A percentile compares a stretch with the other conserved stretches of the same genome.
These are phyloP conservation scores for Chalciporus sphaerocephalus DNA, from an alignment of 768 basidiomycete species.

Conservation along the genomic window DNA sequence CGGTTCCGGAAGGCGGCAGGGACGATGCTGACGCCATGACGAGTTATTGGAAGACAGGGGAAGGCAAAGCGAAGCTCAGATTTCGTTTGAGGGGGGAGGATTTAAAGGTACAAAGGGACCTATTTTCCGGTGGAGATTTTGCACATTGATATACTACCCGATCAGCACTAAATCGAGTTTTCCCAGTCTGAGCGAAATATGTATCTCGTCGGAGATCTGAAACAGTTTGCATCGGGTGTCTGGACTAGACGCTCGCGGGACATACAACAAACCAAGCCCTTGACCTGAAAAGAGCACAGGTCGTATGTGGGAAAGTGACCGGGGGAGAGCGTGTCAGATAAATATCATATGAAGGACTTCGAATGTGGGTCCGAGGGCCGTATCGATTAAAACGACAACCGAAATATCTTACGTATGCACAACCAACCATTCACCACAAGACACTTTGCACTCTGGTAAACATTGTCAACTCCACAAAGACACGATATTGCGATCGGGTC, in stretches of 20 bases:
- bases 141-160: slow-evolving; percentile 39
- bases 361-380: slow-evolving; percentile 35
- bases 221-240: slow-evolving; percentile 30
- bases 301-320: slow-evolving; percentile 33
- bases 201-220: slow-evolving; percentile 38
- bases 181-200: slow-evolving; percentile 32
- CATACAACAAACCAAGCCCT: slow-evolving; percentile 32
- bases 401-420: slow-evolving; percentile 34
- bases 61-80: slow-evolving; percentile 22
- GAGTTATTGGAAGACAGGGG: slow-evolving; percentile 17
- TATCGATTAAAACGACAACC: slow-evolving; percentile 37
- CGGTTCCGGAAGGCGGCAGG: slow-evolving; percentile 14
- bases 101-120: slow-evolving; percentile 29
- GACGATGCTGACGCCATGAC: slow-evolving; percentile 26
- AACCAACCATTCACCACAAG: slow-evolving; percentile 30
- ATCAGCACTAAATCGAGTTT: slow-evolving; percentile 37
- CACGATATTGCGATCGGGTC: slow-evolving; percentile 26
- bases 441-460: slow-evolving; percentile 32
- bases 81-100: slow-evolving; percentile 23
- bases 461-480: slow-evolving; percentile 28
- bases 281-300: slow-evolving; percentile 29
- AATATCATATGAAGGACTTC: slow-evolving; percentile 27
- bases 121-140: slow-evolving; percentile 35
- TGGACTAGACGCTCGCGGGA: slow-evolving; percentile 37
- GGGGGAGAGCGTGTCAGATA: slow-evolving; percentile 29